Conservation (phyloP, 2,329 filamentous ascomycete species). For the Penicillium vulpinum region DNA sequence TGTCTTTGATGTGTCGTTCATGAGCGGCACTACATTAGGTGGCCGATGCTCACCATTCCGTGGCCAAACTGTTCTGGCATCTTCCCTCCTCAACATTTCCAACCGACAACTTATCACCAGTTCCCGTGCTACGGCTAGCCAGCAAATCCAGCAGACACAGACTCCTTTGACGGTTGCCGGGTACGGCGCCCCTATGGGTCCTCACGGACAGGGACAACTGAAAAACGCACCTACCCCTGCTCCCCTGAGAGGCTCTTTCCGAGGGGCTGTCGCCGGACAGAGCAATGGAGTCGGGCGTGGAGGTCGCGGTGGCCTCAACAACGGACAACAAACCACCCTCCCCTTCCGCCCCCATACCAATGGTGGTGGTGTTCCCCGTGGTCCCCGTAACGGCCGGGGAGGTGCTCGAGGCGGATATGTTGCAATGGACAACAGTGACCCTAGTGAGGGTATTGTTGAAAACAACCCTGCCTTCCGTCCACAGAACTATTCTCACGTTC, state of each 20-base stretch:
- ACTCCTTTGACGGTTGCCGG: constrained; percentile 55
- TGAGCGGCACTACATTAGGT: constrained; percentile 91
- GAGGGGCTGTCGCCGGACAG: constrained; percentile 55
- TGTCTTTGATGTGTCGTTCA: constrained; percentile 91
- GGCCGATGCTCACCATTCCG: constrained; percentile 91
- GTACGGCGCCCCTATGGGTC: constrained; percentile 58
- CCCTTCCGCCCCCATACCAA: constrained; percentile 36
- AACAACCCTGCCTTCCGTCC: constrained; percentile 60
- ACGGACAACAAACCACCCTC: constrained; percentile 27
- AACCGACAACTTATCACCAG: constrained; percentile 74
- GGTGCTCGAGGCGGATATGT: constrained; percentile 40
- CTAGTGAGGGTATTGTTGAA: constrained; percentile 53
- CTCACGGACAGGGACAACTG: constrained; percentile 62
- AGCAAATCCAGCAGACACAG: constrained; percentile 58
- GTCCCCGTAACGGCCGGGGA: constrained; percentile 34
- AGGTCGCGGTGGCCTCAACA: constrained; percentile 34
- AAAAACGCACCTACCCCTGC: constrained; percentile 57
- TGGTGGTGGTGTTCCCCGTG: constrained; percentile 21
- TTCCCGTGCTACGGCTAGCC: constrained; percentile 43
- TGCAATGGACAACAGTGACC: constrained; percentile 51
- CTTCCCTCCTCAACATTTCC: constrained; percentile 85
- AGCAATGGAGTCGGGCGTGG: constrained; percentile 40
- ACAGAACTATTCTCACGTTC: constrained; percentile 54
- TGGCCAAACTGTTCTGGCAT: constrained; percentile 83
- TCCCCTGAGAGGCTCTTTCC: constrained; percentile 60